These are phyloP conservation scores for Chrysanthemum seticuspe DNA, from an alignment of 129 eudicot genomes.

Conservation along the genomic window DNA sequence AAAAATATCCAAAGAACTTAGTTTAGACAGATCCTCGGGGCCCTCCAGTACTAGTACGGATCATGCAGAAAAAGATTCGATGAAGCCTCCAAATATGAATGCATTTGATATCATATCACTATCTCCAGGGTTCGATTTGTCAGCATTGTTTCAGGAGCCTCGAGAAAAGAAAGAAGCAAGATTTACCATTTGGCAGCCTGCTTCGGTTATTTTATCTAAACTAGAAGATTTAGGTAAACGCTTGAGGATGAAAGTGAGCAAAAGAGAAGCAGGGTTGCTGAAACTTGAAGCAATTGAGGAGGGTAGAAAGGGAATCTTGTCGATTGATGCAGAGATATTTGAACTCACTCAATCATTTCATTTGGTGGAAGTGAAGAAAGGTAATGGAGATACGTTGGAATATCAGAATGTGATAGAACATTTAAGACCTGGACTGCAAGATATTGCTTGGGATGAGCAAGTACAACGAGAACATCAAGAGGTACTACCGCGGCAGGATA, in stretches of 20 bases:
- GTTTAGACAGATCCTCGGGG: not conserved
- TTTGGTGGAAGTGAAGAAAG: slow-evolving; percentile 65
- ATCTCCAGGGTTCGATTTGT: slow-evolving; percentile 65
- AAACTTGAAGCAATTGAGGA: slow-evolving; percentile 54
- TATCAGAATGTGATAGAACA: slow-evolving; percentile 50
- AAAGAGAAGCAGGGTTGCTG: slow-evolving; percentile 58
- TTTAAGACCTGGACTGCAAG: slow-evolving; percentile 60
- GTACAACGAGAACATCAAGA: slow-evolving; percentile 22
- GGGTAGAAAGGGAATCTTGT: slow-evolving; percentile 63
- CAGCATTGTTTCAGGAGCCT: slow-evolving; percentile 57
- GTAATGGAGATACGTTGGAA: slow-evolving; percentile 63
- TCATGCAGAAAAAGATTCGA: slow-evolving; percentile 20
- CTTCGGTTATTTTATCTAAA: slow-evolving; percentile 50
- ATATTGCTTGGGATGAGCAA: slow-evolving; percentile 70
- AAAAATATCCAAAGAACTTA: slow-evolving; percentile 17
- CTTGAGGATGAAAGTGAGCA: slow-evolving; percentile 48
- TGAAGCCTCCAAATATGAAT: slow-evolving; percentile 44
- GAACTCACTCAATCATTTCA: slow-evolving; percentile 51
- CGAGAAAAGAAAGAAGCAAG: slow-evolving; percentile 52
- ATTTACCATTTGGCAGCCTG: slow-evolving; percentile 54
- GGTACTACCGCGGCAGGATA: slow-evolving; percentile 28
- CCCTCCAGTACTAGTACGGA: not conserved
- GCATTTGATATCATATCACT: slow-evolving; percentile 77
- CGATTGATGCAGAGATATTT: slow-evolving; percentile 74
- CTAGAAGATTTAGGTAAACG: slow-evolving; percentile 48